These are phyloP conservation scores for Hansenula lynferdii DNA, from an alignment of 1,139 yeast genomes.

Conservation along the genomic window DNA sequence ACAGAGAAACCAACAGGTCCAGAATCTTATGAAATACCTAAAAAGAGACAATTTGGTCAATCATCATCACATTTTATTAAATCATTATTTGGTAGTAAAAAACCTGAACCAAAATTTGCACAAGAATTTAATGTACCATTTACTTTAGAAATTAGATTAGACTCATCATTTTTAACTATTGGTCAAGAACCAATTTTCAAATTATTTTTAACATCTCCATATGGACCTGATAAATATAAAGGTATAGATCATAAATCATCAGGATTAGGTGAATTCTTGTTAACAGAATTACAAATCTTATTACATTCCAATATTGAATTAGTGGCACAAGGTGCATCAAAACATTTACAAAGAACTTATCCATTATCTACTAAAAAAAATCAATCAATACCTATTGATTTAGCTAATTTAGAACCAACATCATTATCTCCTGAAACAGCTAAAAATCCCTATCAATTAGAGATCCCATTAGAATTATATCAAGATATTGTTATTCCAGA, in stretches of 20 bases:
- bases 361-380: background rate
- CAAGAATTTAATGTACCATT: conserved; percentile 36
- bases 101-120: conserved; percentile 23
- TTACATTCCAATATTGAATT: background rate
- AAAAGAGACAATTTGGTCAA: conserved; percentile 9
- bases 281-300: background rate
- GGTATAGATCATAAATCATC: background rate
- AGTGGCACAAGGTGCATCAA: background rate
- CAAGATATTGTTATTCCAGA: no score
- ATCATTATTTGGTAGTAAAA: background rate
- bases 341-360: background rate
- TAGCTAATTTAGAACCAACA: background rate
- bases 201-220: conserved; percentile 31
- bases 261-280: background rate
- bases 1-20: conserved; percentile 12
- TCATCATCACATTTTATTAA: conserved; percentile 9
- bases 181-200: conserved; percentile 34
- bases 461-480: background rate
- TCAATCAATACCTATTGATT: background rate
- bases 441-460: background rate
- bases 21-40: conserved; percentile 8
- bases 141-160: conserved; percentile 40
- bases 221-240: conserved; percentile 31
- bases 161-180: conserved; percentile 28
- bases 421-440: background rate